phyloP scores from a whole-genome alignment of 2,329 filamentous ascomycete genomes.

The Huntiella decipiens region DNA sequence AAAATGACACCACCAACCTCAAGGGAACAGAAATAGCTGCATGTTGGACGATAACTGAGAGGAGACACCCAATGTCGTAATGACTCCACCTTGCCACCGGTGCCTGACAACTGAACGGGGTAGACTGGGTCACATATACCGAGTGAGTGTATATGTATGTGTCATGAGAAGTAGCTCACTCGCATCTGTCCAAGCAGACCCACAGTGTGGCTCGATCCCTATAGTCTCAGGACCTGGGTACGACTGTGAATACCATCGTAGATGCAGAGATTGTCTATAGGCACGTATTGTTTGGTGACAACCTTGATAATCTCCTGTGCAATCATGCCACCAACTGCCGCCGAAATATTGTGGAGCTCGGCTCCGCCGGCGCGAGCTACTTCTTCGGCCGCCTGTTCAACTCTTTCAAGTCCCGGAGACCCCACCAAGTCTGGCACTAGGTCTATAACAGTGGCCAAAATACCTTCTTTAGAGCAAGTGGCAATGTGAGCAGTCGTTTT shows the following conservation, averaged over 20 bases:
- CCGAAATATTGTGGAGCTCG: conserved; percentile 84
- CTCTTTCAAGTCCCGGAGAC: background rate
- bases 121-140: no score
- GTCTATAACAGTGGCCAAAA: conserved; percentile 5
- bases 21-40: no score
- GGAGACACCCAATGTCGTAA: no score
- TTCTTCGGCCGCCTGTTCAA: conserved; percentile 31
- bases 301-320: conserved; percentile 96
- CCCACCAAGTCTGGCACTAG: background rate
- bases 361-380: conserved; percentile 59
- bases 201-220: conserved; percentile 1
- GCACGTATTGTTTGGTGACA: conserved; percentile 53
- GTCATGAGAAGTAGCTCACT: background rate
- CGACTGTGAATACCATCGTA: conserved; percentile 49
- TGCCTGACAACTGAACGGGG: no score
- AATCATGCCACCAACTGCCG: conserved; percentile 74
- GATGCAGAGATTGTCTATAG: conserved; percentile 51
- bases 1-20: no score
- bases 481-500: conserved; percentile 16
- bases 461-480: conserved; percentile 9
- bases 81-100: no score
- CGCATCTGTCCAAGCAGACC: background rate
- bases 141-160: background rate
- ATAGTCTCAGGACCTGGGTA: conserved; percentile 38
- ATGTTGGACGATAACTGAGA: no score